These are phyloP conservation scores for Ministeria vibrans DNA, from an alignment of 78 protist genomes.

Conservation along the genomic window DNA sequence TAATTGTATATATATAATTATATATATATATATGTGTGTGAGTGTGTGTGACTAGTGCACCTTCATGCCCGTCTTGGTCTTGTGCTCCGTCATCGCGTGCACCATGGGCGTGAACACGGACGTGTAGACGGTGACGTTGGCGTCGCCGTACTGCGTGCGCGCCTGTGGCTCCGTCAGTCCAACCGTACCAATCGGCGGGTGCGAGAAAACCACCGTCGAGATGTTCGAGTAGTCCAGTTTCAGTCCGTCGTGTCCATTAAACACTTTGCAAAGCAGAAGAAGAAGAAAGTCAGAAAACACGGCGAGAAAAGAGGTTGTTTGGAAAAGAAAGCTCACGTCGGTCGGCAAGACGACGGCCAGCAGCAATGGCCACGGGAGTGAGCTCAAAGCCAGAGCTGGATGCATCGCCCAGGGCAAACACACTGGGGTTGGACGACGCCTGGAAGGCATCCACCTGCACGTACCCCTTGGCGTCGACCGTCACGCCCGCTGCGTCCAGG, in stretches of 20 bases:
- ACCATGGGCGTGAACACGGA: conserved; percentile 61
- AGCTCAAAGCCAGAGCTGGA: not conserved
- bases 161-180: conserved; percentile 84
- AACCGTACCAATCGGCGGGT: conserved; percentile 86
- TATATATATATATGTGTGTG: not conserved
- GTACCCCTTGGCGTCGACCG: conserved; percentile 22
- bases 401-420: conserved; percentile 81
- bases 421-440: conserved; percentile 35
- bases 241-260: conserved; percentile 30
- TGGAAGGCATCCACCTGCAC: conserved; percentile 59
- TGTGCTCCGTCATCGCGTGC: conserved; percentile 49
- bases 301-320: no score
- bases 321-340: no score
- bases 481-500: not conserved
- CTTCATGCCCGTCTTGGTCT: conserved; percentile 78
- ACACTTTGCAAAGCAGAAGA: no score
- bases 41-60: conserved; percentile 37
- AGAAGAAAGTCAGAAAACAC: no score
- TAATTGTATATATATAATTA: not conserved
- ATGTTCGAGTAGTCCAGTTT: conserved; percentile 60
- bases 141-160: conserved; percentile 45
- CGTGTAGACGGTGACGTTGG: conserved; percentile 44
- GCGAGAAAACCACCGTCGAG: conserved; percentile 75
- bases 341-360: conserved; percentile 73
- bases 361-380: conserved; percentile 88